Percentiles rank a stretch among this genome's conserved stretches.
These are phyloP conservation scores for Metarhizium anisopliae DNA, from an alignment of 2,329 filamentous ascomycete genomes.

Conservation along the genomic window DNA sequence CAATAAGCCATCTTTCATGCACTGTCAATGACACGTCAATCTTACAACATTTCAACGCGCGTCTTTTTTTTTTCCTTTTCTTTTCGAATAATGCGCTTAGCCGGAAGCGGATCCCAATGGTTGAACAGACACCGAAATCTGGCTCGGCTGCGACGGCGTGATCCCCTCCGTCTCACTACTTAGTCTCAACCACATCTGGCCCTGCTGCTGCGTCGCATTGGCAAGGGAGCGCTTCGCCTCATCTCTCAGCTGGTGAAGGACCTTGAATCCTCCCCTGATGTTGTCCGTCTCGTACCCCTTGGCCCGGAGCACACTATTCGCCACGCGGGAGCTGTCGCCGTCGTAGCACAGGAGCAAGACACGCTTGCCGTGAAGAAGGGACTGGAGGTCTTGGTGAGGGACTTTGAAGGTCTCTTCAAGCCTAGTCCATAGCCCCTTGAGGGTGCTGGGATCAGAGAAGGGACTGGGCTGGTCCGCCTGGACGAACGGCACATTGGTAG, in stretches of 20 bases:
- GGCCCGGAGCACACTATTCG: constrained; percentile 42
- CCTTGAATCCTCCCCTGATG: constrained; percentile 30
- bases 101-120: not conserved
- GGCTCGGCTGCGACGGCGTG: not conserved
- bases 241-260: constrained; percentile 4
- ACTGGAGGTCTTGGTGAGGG: constrained; percentile 10
- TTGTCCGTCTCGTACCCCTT: constrained; percentile 38
- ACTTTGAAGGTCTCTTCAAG: constrained; percentile 33
- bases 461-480: constrained; percentile 28
- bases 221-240: not conserved
- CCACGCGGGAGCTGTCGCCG: constrained; percentile 44
- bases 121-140: not conserved
- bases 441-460: constrained; percentile 33
- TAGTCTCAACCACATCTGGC: not conserved
- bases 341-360: constrained; percentile 43
- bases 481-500: constrained; percentile 35
- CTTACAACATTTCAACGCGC: not conserved
- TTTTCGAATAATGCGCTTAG: not conserved
- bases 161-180: not conserved
- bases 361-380: constrained; percentile 20
- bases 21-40: not conserved
- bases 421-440: constrained; percentile 37
- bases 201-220: not conserved
- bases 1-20: too few relatives aligned
- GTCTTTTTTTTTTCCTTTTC: too few relatives aligned